These are phyloP conservation scores for Aspergillus brasiliensis DNA, from an alignment of 2,329 filamentous ascomycete genomes.

Conservation along the genomic window DNA sequence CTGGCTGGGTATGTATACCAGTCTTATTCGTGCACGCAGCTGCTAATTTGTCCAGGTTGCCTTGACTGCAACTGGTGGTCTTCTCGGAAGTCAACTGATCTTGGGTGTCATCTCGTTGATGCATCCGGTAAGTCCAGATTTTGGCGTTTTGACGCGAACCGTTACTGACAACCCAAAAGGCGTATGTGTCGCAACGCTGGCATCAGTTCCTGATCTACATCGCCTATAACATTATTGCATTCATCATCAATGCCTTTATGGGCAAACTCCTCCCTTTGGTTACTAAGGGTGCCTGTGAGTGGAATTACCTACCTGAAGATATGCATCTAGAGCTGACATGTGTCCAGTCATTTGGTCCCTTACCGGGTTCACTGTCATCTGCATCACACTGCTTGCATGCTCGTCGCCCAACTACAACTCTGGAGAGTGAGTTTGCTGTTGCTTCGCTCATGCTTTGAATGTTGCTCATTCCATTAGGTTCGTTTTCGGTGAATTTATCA, in stretches of 20 bases:
- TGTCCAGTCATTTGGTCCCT: slow-evolving; percentile 65
- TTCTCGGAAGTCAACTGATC: slow-evolving; percentile 68
- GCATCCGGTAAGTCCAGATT: slow-evolving; percentile 46
- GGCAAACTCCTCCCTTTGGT: slow-evolving; percentile 64
- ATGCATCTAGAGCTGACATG: slow-evolving; percentile 1
- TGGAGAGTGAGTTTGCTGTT: slow-evolving; percentile 54
- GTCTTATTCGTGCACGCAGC: neutral
- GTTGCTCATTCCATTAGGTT: slow-evolving; percentile 29
- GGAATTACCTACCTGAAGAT: neutral
- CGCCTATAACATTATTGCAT: slow-evolving; percentile 62
- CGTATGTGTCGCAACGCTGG: slow-evolving; percentile 62
- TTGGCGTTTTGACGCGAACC: neutral
- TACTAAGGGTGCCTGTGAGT: slow-evolving; percentile 63
- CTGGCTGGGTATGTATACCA: slow-evolving; percentile 62
- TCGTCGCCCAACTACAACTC: slow-evolving; percentile 66
- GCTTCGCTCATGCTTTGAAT: neutral
- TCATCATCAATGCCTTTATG: slow-evolving; percentile 67
- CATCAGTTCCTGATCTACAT: slow-evolving; percentile 75
- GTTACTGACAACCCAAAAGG: slow-evolving; percentile 13
- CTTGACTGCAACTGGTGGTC: slow-evolving; percentile 67
- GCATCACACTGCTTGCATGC: slow-evolving; percentile 68
- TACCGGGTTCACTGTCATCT: slow-evolving; percentile 68
- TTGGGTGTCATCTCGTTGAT: slow-evolving; percentile 66
- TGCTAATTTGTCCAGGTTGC: slow-evolving; percentile 44
- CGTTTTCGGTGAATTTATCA: slow-evolving; percentile 68